These are phyloP conservation scores for Cystobasidiaceae sp. DNA, from an alignment of 1,284 basidiomycete species.

Conservation along the genomic window DNA sequence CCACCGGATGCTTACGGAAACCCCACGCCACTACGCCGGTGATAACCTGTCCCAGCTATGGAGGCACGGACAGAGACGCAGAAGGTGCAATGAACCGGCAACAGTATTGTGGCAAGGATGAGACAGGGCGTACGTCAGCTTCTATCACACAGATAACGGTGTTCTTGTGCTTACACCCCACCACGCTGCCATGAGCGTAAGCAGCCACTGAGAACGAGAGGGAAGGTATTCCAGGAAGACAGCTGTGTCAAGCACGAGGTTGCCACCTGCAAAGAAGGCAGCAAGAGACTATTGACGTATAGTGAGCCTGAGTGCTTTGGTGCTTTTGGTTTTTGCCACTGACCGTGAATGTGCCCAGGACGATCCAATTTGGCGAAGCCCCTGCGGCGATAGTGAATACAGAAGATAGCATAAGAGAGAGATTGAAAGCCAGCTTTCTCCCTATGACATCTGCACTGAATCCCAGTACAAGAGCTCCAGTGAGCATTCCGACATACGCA, in stretches of 20 bases:
- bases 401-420: conserved; percentile 16
- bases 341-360: not conserved
- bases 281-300: too few relatives aligned
- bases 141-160: too few relatives aligned
- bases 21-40: too few relatives aligned
- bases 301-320: not conserved
- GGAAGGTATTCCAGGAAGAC: conserved; percentile 38
- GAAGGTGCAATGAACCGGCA: too few relatives aligned
- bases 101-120: too few relatives aligned
- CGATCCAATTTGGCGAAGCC: conserved; percentile 4
- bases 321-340: too few relatives aligned
- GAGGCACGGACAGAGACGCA: too few relatives aligned
- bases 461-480: not conserved
- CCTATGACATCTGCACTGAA: not conserved
- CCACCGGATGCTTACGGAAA: too few relatives aligned
- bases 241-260: conserved; percentile 24
- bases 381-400: not conserved
- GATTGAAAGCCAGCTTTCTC: conserved; percentile 24
- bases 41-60: too few relatives aligned
- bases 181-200: conserved; percentile 61
- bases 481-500: not conserved
- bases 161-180: too few relatives aligned
- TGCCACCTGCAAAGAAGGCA: too few relatives aligned
- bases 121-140: too few relatives aligned
- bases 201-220: conserved; percentile 59